These are phyloP conservation scores for Rhizomucor miehei DNA, from an alignment of 371 early-diverging fungal species.

Conservation along the genomic window DNA sequence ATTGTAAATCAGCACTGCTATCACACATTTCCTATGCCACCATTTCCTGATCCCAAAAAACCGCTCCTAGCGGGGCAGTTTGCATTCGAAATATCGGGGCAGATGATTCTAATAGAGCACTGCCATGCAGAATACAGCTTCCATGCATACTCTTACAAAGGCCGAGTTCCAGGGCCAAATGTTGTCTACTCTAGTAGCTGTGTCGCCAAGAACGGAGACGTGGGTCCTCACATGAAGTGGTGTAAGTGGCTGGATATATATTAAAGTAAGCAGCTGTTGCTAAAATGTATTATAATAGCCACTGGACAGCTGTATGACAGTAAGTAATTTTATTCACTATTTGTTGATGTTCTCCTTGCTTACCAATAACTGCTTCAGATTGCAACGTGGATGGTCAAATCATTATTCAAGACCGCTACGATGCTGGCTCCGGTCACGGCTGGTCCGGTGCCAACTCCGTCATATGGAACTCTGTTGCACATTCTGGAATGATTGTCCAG, in stretches of 20 bases:
- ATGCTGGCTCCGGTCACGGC: constrained; percentile 47
- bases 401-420: constrained; percentile 35
- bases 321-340: constrained; percentile 20
- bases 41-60: constrained; percentile 10
- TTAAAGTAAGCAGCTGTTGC: too few species aligned
- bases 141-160: constrained; percentile 47
- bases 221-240: constrained; percentile 52
- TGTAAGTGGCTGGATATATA: constrained; percentile 27
- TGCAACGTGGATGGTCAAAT: constrained; percentile 33
- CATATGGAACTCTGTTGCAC: constrained; percentile 49
- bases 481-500: constrained; percentile 45
- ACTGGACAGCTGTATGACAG: constrained; percentile 36
- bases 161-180: constrained; percentile 43
- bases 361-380: constrained; percentile 16
- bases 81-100: constrained; percentile 50
- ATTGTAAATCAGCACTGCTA: constrained; percentile 15
- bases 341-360: too few species aligned
- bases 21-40: constrained; percentile 24
- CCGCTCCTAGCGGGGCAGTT: constrained; percentile 40
- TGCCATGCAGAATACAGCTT: constrained; percentile 44
- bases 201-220: constrained; percentile 27
- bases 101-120: constrained; percentile 35
- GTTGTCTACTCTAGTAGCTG: constrained; percentile 35
- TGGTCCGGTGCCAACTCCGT: constrained; percentile 49
- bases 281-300: constrained; percentile 10